Evolutionary conservation across 202 grass and related monocot genomes (phyloP).

Genomic region (Cymbopogon flexuosus): DNA sequence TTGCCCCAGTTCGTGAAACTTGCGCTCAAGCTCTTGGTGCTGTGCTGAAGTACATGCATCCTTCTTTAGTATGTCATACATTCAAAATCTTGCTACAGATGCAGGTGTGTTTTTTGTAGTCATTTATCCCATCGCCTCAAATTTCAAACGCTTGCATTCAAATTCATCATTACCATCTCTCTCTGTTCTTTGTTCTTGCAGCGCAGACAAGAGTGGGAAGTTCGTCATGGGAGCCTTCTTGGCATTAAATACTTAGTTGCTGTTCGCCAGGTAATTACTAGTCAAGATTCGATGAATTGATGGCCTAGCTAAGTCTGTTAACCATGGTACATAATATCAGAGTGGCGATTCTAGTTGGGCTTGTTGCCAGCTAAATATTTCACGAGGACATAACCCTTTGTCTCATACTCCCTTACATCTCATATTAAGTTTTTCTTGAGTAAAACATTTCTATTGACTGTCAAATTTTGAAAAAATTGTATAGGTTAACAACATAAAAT

Average conservation of each 20-base stretch:
- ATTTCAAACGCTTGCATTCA: constrained; percentile 21
- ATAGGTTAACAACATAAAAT: background rate
- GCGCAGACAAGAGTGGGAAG: constrained; percentile 99
- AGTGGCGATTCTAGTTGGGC: background rate
- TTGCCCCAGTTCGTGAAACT: constrained; percentile 94
- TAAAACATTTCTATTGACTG: too few relatives aligned
- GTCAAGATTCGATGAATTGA: constrained; percentile 3
- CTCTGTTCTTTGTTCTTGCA: constrained; percentile 70
- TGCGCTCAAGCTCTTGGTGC: constrained; percentile 98
- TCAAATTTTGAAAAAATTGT: too few relatives aligned
- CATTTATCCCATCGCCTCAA: constrained; percentile 7
- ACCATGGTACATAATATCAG: background rate
- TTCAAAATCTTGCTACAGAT: constrained; percentile 87
- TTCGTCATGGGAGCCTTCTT: constrained; percentile 95
- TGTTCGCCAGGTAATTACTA: constrained; percentile 73
- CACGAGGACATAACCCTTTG: background rate
- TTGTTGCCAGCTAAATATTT: constrained; percentile 8
- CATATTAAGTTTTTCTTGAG: too few relatives aligned
- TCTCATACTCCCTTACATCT: background rate
- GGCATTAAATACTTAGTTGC: constrained; percentile 98
- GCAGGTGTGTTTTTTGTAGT: constrained; percentile 62
- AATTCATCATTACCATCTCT: constrained; percentile 14
- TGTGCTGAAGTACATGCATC: constrained; percentile 96
- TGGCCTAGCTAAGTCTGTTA: constrained; percentile 2
- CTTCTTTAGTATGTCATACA: constrained; percentile 79